Evolutionary conservation across 2,329 filamentous ascomycete genomes (phyloP), one percentile per base, ranked within the genome.

Genomic region (Exophiala sideris): DNA sequence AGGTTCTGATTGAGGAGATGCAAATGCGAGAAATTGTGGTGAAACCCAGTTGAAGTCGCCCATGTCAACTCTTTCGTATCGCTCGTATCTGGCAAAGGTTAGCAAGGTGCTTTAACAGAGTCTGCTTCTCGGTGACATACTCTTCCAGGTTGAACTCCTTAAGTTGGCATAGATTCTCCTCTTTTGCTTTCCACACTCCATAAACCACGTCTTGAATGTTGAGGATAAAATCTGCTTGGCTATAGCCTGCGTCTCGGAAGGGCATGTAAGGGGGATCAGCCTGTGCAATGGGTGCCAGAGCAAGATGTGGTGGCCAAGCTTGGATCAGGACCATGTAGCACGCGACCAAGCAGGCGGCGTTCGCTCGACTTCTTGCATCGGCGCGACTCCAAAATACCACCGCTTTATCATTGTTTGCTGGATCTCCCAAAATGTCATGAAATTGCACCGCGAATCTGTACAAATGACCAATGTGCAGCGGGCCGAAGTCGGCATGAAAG

Each of bases 11-110:
- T 97, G 91, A 9, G 94, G 94, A 16, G 92, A 97, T 41, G 94
- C 94, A 70, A 99, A 97, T 18, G 94, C 94, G 48, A 99, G 82
- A 75, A 99, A 99, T 67, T 91, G 79, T 7, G 92, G 91, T 5
- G 91, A 95, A 55, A 99, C 83, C 94, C 94, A 99, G 82, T 99
- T 99, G 86, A 99, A 99, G 75, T 99, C 94, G 60, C 94, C 94
- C 78, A 96, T 91, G 70, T 99, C 94, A 16, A 99, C 94, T 54
- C 94, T 83, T 76, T 99, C 94, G 66, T 84, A 99, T 69, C 83
- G 87, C 75, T 99, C 94, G 70, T 99, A 99, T 57, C 81, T 84
- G 54, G 42, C 29, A 36, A 50, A 14, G 40, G 41, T 40, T 47
- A 45, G 32, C 35, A 35, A 9, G 8, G 2, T 29, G 8, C 7